Evolutionary conservation across 805 yeast species (phyloP).

Genomic region (Lipomyces sp.): DNA sequence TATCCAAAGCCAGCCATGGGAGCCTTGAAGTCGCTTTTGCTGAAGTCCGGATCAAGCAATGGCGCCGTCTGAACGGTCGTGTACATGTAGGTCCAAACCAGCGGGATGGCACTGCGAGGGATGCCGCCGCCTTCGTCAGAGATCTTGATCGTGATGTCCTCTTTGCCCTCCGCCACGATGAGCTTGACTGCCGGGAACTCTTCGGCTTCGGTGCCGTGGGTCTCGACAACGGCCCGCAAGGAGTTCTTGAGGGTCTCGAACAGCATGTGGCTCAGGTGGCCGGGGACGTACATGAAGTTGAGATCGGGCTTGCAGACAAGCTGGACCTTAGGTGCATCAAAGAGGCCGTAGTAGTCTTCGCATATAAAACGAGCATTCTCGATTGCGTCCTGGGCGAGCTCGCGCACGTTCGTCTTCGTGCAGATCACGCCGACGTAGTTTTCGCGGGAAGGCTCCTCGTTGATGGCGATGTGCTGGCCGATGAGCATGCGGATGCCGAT

Average conservation of each 20-base stretch:
- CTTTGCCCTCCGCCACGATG: slow-evolving; percentile 82
- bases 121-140: slow-evolving; percentile 95
- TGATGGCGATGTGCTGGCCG: slow-evolving; percentile 89
- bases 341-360: slow-evolving; percentile 83
- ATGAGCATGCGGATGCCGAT: slow-evolving; percentile 91
- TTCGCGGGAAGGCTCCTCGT: slow-evolving; percentile 55
- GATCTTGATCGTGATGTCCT: slow-evolving; percentile 85
- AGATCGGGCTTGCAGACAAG: slow-evolving; percentile 73
- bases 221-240: slow-evolving; percentile 83
- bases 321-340: slow-evolving; percentile 81
- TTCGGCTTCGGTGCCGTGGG: slow-evolving; percentile 63
- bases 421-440: slow-evolving; percentile 89
- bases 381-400: slow-evolving; percentile 80
- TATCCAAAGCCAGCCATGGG: slow-evolving; percentile 96
- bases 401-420: slow-evolving; percentile 76
- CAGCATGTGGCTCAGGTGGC: slow-evolving; percentile 85
- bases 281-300: slow-evolving; percentile 87
- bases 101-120: slow-evolving; percentile 75
- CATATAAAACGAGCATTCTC: slow-evolving; percentile 88
- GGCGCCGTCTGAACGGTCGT: slow-evolving; percentile 81
- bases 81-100: slow-evolving; percentile 87
- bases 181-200: slow-evolving; percentile 80
- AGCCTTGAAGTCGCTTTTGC: slow-evolving; percentile 67
- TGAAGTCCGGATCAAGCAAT: slow-evolving; percentile 54
- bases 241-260: slow-evolving; percentile 87